Evolutionary conservation across 306 rosid species (phyloP).

Genomic region (Abrus pulchellus): DNA sequence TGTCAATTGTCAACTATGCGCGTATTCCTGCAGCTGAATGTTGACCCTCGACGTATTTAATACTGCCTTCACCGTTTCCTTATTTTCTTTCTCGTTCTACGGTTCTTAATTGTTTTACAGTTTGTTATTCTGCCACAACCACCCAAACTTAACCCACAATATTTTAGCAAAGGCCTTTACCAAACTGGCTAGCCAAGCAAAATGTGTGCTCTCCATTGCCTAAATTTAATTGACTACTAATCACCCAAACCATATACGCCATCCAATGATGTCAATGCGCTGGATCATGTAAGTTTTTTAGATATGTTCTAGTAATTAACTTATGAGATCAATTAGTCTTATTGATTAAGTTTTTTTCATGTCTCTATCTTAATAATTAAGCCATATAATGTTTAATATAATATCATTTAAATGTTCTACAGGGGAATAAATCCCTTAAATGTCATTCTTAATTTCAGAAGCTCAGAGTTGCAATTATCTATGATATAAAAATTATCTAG

Average conservation of each 20-base stretch:
- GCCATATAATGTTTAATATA: too few relatives aligned
- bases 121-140: slow-evolving; percentile 7
- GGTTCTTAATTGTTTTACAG: slow-evolving; percentile 42
- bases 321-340: too few relatives aligned
- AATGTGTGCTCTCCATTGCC: slow-evolving; percentile 13
- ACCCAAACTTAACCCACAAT: slow-evolving; percentile 13
- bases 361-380: too few relatives aligned
- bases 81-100: slow-evolving; percentile 3
- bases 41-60: slow-evolving; percentile 41
- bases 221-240: slow-evolving; percentile 36
- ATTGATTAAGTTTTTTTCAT: too few relatives aligned
- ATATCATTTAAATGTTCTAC: too few relatives aligned
- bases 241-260: not conserved
- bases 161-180: not conserved
- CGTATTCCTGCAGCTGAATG: slow-evolving; percentile 37
- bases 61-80: not conserved
- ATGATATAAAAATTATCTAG: too few relatives aligned
- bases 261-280: not conserved
- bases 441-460: too few relatives aligned
- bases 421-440: too few relatives aligned
- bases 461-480: too few relatives aligned
- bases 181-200: slow-evolving; percentile 5
- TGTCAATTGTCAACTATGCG: slow-evolving; percentile 42
- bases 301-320: too few relatives aligned
- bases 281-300: not conserved